Conservation (phyloP, 179 eudicot genomes). For the Dionaea muscipula region DNA sequence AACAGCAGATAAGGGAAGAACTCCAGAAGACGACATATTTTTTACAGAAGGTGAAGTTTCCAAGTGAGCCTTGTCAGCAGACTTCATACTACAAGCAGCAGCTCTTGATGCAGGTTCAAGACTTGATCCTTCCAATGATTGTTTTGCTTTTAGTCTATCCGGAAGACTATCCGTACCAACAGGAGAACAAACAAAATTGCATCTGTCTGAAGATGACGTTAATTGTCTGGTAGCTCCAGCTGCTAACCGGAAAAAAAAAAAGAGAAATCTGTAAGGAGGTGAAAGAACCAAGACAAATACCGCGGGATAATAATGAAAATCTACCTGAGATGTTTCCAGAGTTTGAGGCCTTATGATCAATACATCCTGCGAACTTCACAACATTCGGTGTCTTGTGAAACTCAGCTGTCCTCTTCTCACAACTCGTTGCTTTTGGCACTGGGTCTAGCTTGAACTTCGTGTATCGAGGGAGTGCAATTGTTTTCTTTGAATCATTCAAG, state of each 20-base stretch:
- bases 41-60: conserved; percentile 9
- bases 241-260: background rate
- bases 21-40: conserved; percentile 9
- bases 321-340: conserved; percentile 10
- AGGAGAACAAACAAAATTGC: conserved; percentile 4
- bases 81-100: conserved; percentile 6
- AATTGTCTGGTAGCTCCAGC: conserved; percentile 12
- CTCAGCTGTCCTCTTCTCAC: conserved; percentile 1
- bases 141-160: conserved; percentile 12
- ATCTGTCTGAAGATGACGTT: conserved; percentile 6
- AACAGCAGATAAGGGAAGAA: conserved; percentile 14
- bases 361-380: background rate
- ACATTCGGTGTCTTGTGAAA: background rate
- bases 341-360: conserved; percentile 8
- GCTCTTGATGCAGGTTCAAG: conserved; percentile 1
- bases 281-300: too few species aligned
- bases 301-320: background rate
- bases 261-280: too few species aligned
- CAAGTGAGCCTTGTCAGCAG: conserved; percentile 8
- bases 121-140: conserved; percentile 4
- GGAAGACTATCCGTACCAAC: conserved; percentile 8
- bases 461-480: conserved; percentile 2
- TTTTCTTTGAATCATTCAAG: conserved; percentile 5
- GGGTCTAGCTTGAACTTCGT: background rate
- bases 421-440: conserved; percentile 1